These are phyloP conservation scores for Nissolia schottii DNA, from an alignment of 306 rosid genomes.

Conservation along the genomic window DNA sequence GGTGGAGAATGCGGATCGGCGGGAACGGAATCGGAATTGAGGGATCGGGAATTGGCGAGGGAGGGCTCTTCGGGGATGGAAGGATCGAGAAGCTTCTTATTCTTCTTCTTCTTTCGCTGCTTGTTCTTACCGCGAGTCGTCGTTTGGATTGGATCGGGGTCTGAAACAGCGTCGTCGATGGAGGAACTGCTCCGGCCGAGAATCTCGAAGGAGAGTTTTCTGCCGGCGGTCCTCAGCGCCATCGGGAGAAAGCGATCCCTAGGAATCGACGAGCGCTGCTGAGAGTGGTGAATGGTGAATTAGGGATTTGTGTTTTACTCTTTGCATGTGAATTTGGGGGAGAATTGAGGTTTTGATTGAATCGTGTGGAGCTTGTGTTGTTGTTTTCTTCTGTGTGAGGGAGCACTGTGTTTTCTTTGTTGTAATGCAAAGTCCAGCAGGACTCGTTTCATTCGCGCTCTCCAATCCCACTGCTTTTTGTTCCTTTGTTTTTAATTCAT, in stretches of 20 bases:
- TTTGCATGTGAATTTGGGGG: neutral
- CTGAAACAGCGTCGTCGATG: conserved; percentile 15
- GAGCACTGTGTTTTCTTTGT: neutral
- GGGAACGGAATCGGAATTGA: neutral
- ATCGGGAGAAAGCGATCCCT: conserved; percentile 25
- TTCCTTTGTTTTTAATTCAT: neutral
- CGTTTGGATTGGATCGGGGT: conserved; percentile 15
- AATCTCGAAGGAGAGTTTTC: conserved; percentile 69
- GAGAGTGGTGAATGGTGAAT: neutral
- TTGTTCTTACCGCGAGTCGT: conserved; percentile 42
- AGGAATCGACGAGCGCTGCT: neutral
- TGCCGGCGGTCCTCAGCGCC: conserved; percentile 57
- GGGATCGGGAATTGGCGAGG: neutral
- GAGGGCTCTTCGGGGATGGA: conserved; percentile 45
- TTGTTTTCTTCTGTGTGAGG: neutral
- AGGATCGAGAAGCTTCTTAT: conserved; percentile 34
- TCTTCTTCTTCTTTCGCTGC: conserved; percentile 43
- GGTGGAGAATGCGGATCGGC: conserved; percentile 19
- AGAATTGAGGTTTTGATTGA: neutral
- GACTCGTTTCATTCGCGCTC: conserved; percentile 27
- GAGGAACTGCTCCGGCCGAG: conserved; percentile 40
- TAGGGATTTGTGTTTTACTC: neutral
- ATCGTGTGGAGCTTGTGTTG: neutral
- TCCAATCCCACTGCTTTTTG: neutral
- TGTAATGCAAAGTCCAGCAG: conserved; percentile 6